Evolutionary conservation across 2,329 filamentous ascomycete genomes (phyloP), one percentile per base, ranked within the genome.

Genomic region (Xylariaceae sp.): DNA sequence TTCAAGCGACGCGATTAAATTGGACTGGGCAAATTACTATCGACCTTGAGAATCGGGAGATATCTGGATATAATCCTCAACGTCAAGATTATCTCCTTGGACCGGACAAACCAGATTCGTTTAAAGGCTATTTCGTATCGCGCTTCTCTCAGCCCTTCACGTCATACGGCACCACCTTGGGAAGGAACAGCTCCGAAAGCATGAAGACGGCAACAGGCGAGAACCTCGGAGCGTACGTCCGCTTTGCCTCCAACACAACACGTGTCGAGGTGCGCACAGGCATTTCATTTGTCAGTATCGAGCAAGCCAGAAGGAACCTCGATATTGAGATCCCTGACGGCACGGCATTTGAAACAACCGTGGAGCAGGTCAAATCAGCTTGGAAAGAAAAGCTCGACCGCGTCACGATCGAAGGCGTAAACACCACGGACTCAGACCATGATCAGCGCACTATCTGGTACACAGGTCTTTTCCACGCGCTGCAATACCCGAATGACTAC

Each of bases 401-500:
- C 2, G 59, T 75, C 6, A 65, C 55, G 1, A 71, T 74, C 21
- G 62, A 69, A 29, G 70, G 72, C 4, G 59, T 66, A 29, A 73
- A 73, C 42, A 44, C 60, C 3, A 73, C 71, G 0, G 63, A 68
- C 21, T 21, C 51, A 0, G 62, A 67, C 6, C 64, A 73, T 34
- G 68, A 73, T 38, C 70, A 65, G n/a, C 65, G 64, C 4, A 69
- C 64, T 1, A 68, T 74, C 35, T 74, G 66, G 55, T 74, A 74
- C 45, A 73, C 71, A 0, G 66, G 65, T 4, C 57, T 75, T 0
- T 74, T 72, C 37, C 71, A 74, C 47, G 65, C 68, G 3, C 55
- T 75, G 8, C 72, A 75, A 43, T 74, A 74, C 45, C 72, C 72
- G 0, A 71, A 56, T 22, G 71, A 74, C 52, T 74, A 69, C 51